These are phyloP conservation scores for Exserohilum turcica DNA, from an alignment of 2,329 filamentous ascomycete species.

Conservation along the genomic window DNA sequence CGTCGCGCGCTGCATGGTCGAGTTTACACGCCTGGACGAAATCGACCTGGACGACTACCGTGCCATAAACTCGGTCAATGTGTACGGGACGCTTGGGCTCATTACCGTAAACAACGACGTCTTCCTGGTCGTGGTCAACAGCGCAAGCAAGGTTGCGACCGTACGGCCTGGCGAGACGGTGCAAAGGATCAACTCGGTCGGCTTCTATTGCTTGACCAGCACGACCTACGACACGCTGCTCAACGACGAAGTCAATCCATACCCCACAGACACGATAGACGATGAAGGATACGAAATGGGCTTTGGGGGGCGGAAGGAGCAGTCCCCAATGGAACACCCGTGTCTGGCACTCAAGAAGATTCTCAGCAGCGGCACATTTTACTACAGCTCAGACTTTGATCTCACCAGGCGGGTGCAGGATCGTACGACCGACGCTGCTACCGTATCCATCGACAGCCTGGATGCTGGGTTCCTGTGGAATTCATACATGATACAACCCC, in stretches of 20 bases:
- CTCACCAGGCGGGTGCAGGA: conserved; percentile 92
- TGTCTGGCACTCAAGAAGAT: conserved; percentile 91
- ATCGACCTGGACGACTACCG: conserved; percentile 77
- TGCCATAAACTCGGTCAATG: conserved; percentile 71
- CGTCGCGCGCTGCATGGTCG: conserved; percentile 77
- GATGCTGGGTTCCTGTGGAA: conserved; percentile 97
- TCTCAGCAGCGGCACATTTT: conserved; percentile 90
- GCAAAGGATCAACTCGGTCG: conserved; percentile 82
- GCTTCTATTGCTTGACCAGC: conserved; percentile 90
- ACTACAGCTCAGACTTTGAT: conserved; percentile 98
- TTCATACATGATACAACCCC: conserved; percentile 93
- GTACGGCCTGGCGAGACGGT: conserved; percentile 87
- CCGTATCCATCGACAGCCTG: conserved; percentile 89
- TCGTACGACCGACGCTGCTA: conserved; percentile 75
- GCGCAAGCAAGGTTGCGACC: conserved; percentile 76
- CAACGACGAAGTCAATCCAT: conserved; percentile 62
- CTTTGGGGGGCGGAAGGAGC: conserved; percentile 63
- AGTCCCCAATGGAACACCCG: conserved; percentile 79
- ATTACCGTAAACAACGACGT: conserved; percentile 84
- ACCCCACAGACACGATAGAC: conserved; percentile 59
- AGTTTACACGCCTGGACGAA: conserved; percentile 71
- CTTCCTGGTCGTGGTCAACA: conserved; percentile 87
- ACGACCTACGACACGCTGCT: conserved; percentile 81
- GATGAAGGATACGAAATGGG: conserved; percentile 60
- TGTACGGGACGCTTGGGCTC: conserved; percentile 85